Evolutionary conservation across 2,329 filamentous ascomycete species (phyloP), one percentile per base, ranked within the genome.

Genomic region (Colletotrichum cordylinicola): DNA sequence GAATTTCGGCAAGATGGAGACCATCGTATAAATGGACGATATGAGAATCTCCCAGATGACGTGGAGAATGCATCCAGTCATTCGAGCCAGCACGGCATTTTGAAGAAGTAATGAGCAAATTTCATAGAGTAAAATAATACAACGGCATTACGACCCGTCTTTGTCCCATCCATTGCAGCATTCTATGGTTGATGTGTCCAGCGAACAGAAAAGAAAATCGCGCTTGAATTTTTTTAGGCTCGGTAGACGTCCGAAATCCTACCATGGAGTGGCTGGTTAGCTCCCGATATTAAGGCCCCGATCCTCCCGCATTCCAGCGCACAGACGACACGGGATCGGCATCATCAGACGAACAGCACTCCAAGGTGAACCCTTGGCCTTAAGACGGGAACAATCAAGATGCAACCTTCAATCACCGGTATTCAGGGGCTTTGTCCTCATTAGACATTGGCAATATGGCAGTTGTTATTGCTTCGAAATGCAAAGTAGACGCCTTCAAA

Each of bases 1-100:
- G 75, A 77, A 24, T 72, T 75, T 43, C 56, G 67, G 35, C 72
- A 77, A 10, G 73, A 75, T 16, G 24, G 69, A 18, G 73, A 73
- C 13, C 43, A 52, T 8, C 64, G 70, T 10, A 62, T 68, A 29
- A 66, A 66, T 39, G 64, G 73, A 21, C 64, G 43, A 12, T 73
- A 73, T 24, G 64, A 73, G 24, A 71, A 75, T 68, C 64, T 75
- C 16, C 56, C 73, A 6, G 73, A 73, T n/a, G 70, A 75, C 6
- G 56, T 65, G 64, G 73, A 75, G 35, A 75, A 72, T 52, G 64
- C 64, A 1, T 68, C 73, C 2, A 73, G 43, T 39, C 73, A 73
- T 18, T 75, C 64, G 8, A 75, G 69, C 13, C 64, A 75, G 7
- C 62, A 68, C n/a, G 70, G 64, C 5, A 73, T 75, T 3, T 29